These are phyloP conservation scores for Lactarius tabidus DNA, from an alignment of 768 basidiomycete genomes.

Conservation along the genomic window DNA sequence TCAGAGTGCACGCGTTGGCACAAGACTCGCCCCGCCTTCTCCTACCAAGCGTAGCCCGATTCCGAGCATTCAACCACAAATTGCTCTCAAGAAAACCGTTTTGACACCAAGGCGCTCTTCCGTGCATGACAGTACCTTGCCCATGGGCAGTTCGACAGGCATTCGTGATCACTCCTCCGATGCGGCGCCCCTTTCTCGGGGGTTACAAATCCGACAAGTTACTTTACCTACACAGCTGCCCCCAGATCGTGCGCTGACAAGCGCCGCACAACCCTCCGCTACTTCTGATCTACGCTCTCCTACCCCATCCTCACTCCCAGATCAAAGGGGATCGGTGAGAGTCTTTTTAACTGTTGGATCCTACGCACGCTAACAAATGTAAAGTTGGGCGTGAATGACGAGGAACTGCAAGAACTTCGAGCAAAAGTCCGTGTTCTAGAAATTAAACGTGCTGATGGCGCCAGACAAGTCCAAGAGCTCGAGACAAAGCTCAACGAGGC, in stretches of 20 bases:
- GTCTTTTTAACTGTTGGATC: background rate
- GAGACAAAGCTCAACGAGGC: constrained; percentile 83
- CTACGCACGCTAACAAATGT: constrained; percentile 2
- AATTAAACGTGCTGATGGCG: constrained; percentile 80
- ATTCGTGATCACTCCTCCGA: constrained; percentile 33
- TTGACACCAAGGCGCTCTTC: constrained; percentile 44
- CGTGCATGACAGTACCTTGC: constrained; percentile 28
- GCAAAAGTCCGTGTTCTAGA: constrained; percentile 84
- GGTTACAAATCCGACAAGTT: constrained; percentile 33
- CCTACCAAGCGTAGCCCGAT: constrained; percentile 51
- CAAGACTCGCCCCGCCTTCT: constrained; percentile 37
- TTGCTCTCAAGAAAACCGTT: constrained; percentile 7
- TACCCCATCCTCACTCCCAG: constrained; percentile 12
- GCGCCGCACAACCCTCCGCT: constrained; percentile 20
- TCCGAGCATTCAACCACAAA: constrained; percentile 11
- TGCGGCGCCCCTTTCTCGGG: constrained; percentile 25
- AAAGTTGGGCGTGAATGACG: constrained; percentile 37
- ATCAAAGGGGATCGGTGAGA: constrained; percentile 4
- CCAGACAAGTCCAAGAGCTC: constrained; percentile 76
- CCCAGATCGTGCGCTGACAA: constrained; percentile 13
- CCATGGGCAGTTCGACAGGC: constrained; percentile 32
- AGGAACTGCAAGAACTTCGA: constrained; percentile 73
- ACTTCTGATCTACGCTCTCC: constrained; percentile 3
- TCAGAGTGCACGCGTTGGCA: constrained; percentile 11
- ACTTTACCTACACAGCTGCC: constrained; percentile 32